phyloP scores from a whole-genome alignment of 2,329 filamentous ascomycete genomes.

The Diplodia sapinea region DNA sequence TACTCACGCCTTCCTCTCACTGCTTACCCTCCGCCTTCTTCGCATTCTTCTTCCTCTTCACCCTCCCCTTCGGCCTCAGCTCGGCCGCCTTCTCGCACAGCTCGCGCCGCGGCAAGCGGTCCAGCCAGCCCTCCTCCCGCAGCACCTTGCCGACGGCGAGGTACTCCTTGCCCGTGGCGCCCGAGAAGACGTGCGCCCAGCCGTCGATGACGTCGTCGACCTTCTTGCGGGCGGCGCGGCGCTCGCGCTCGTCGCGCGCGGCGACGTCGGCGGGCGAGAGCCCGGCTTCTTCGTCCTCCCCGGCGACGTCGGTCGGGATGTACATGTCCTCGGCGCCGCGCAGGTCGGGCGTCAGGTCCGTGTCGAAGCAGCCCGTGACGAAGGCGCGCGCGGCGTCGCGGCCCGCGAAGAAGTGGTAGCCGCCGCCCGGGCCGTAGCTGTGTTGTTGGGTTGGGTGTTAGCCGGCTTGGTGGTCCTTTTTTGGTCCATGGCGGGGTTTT shows the following conservation, averaged over 20 bases:
- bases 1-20: constrained; percentile 39
- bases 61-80: constrained; percentile 62
- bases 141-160: constrained; percentile 77
- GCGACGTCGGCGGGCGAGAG: constrained; percentile 49
- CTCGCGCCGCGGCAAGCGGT: constrained; percentile 61
- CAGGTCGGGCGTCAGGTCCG: constrained; percentile 83
- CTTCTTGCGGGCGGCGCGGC: constrained; percentile 66
- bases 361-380: constrained; percentile 89
- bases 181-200: constrained; percentile 81
- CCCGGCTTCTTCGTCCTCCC: constrained; percentile 23
- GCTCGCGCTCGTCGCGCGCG: constrained; percentile 66
- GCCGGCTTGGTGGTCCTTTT: background rate
- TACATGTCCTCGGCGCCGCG: constrained; percentile 88
- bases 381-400: constrained; percentile 86
- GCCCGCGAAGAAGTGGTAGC: constrained; percentile 86
- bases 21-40: constrained; percentile 54
- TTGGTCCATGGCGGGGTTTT: background rate
- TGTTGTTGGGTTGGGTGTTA: background rate
- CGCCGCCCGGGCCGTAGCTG: constrained; percentile 71
- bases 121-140: constrained; percentile 66
- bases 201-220: constrained; percentile 73
- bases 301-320: constrained; percentile 65
- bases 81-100: constrained; percentile 75
- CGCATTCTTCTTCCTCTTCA: constrained; percentile 43
- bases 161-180: constrained; percentile 76